Evolutionary conservation across 805 yeast genomes (phyloP), one percentile per base, ranked within the genome.

Genomic region (Grigorovia jiainica): DNA sequence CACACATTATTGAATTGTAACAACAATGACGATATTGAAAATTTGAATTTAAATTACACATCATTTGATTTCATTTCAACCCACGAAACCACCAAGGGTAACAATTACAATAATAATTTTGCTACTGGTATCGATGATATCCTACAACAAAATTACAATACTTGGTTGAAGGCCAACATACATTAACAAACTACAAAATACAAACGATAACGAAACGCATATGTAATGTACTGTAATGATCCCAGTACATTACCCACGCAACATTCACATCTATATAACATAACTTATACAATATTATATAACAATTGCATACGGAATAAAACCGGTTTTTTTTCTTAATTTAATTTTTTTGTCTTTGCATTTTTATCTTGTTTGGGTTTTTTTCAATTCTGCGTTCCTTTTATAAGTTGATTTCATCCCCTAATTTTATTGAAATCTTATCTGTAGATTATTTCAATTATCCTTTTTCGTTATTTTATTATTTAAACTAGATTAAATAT

Each of bases 11-110:
- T n/a, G n/a, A n/a, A n/a, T n/a, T n/a, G n/a, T n/a, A n/a, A n/a
- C n/a, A n/a, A n/a, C n/a, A n/a, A n/a, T n/a, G n/a, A n/a, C n/a
- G 31, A 27, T 13, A 27, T 27, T 27, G 31, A 27, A 13, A 27
- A 27, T 7, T 27, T 27, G 31, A 27, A 27, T 7, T 8, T 27
- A 13, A 27, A 27, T 13, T 27, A 11, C n/a, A 27, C 15, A 13
- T 27, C 15, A 13, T 58, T 34, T 57, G 60, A 60, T 46, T 58
- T 8, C 16, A 21, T 23, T 7, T 24, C 18, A 7, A 13, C 39
- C 36, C 36, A 3, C 36, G 3, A 17, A 2, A 17, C 21, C 36
- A 15, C 21, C 31, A 21, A 38, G 16, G 9, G 31, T 13, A 27
- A 13, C 11, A 27, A 27, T 27, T 13, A 27, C 15, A 13, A 13